phyloP scores from a whole-genome alignment of 768 basidiomycete species.

The Tylopilus rubrobrunneus region DNA sequence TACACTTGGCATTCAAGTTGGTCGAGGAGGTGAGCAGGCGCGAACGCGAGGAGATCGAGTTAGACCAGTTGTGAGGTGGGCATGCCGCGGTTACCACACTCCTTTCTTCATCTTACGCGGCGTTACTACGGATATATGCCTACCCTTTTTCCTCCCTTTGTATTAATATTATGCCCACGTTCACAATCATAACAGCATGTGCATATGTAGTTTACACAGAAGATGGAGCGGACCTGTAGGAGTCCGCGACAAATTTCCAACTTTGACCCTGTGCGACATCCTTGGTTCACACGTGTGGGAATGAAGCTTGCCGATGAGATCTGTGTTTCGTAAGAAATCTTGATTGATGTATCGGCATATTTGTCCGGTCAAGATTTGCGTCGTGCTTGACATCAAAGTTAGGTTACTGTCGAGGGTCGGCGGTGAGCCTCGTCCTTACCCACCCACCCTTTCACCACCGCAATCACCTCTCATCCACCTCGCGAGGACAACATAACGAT shows the following conservation, averaged over 20 bases:
- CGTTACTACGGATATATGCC: not conserved
- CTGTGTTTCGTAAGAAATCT: too few relatives aligned
- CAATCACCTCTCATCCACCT: too few relatives aligned
- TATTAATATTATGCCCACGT: not conserved
- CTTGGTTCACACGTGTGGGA: too few relatives aligned
- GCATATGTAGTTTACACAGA: not conserved
- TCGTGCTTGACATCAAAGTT: not conserved
- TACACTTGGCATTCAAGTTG: not conserved
- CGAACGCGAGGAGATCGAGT: conserved; percentile 38
- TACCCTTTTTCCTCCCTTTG: not conserved
- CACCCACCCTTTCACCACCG: too few relatives aligned
- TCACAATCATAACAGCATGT: not conserved
- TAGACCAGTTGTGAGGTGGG: not conserved
- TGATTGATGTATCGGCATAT: too few relatives aligned
- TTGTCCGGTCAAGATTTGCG: conserved; percentile 61
- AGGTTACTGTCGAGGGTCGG: not conserved
- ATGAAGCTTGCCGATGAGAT: too few relatives aligned
- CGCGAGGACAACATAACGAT: too few relatives aligned
- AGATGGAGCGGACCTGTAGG: too few relatives aligned
- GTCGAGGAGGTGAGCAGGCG: conserved; percentile 65
- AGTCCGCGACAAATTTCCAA: too few relatives aligned
- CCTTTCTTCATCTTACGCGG: not conserved
- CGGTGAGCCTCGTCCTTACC: too few relatives aligned
- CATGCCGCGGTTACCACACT: not conserved
- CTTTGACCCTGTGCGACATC: too few relatives aligned